Percentiles rank a stretch among this genome's conserved stretches.
Conservation (phyloP, 306 rosid genomes). For the Cucumis melo region DNA sequence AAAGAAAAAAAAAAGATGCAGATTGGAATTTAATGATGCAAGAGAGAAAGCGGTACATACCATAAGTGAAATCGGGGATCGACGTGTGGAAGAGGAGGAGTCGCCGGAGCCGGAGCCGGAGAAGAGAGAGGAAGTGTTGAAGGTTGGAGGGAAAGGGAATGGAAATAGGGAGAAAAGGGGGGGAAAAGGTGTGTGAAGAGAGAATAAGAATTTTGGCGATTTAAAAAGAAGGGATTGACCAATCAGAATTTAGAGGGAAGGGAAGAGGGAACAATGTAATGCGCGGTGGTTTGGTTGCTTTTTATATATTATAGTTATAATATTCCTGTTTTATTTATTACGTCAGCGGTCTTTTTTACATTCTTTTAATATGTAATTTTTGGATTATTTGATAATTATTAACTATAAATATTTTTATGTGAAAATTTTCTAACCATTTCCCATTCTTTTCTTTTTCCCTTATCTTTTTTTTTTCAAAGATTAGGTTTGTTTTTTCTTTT, state of each 20-base stretch:
- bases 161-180: neutral
- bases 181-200: neutral
- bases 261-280: neutral
- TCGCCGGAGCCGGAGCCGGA: neutral
- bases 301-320: neutral
- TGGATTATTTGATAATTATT: neutral
- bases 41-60: neutral
- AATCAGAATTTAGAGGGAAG: neutral
- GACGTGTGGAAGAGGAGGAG: neutral
- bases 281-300: neutral
- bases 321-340: neutral
- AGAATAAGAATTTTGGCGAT: neutral
- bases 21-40: neutral
- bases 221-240: neutral
- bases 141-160: neutral
- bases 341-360: neutral
- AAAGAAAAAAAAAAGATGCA: neutral
- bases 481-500: too few relatives aligned
- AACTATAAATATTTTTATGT: neutral
- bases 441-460: neutral
- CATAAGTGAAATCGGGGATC: neutral
- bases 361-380: neutral
- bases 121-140: neutral
- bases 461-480: neutral
- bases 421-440: too few relatives aligned